A percentile compares a stretch with the other conserved stretches of the same genome.
phyloP scores from a whole-genome alignment of 1,284 basidiomycete genomes.

The Cystobasidium sp. region DNA sequence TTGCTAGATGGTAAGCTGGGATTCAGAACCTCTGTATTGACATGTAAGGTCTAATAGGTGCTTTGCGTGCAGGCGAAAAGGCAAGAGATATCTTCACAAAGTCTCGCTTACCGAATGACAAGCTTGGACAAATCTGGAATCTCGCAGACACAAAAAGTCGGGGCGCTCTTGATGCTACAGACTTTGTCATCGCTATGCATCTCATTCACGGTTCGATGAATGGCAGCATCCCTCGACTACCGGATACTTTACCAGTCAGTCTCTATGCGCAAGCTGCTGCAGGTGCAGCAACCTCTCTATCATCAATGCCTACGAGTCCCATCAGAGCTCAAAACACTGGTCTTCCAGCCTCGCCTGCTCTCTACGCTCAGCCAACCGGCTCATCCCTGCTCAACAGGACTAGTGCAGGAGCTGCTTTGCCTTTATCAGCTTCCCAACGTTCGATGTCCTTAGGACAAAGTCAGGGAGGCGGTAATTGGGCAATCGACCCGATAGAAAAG shows the following conservation, averaged over 20 bases:
- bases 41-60: background rate
- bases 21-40: background rate
- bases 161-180: constrained; percentile 83
- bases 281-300: background rate
- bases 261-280: constrained; percentile 81
- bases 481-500: constrained; percentile 82
- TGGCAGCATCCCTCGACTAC: constrained; percentile 73
- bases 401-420: constrained; percentile 15
- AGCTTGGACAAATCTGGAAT: constrained; percentile 92
- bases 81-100: constrained; percentile 91
- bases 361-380: constrained; percentile 66
- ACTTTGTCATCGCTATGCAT: constrained; percentile 93
- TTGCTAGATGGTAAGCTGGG: constrained; percentile 68
- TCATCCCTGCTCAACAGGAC: constrained; percentile 20
- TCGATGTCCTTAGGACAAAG: constrained; percentile 31
- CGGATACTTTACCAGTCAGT: constrained; percentile 78
- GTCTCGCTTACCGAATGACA: constrained; percentile 86
- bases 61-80: constrained; percentile 70
- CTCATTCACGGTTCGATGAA: constrained; percentile 90
- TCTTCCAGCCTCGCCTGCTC: background rate
- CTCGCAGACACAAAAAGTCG: constrained; percentile 93
- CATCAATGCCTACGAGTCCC: constrained; percentile 23
- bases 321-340: constrained; percentile 53
- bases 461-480: constrained; percentile 65
- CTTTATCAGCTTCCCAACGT: constrained; percentile 7